A percentile compares a stretch with the other conserved stretches of the same genome.
Evolutionary conservation across 108 stramenopile species (phyloP).

Genomic region (Hondaea fermentalgiana): DNA sequence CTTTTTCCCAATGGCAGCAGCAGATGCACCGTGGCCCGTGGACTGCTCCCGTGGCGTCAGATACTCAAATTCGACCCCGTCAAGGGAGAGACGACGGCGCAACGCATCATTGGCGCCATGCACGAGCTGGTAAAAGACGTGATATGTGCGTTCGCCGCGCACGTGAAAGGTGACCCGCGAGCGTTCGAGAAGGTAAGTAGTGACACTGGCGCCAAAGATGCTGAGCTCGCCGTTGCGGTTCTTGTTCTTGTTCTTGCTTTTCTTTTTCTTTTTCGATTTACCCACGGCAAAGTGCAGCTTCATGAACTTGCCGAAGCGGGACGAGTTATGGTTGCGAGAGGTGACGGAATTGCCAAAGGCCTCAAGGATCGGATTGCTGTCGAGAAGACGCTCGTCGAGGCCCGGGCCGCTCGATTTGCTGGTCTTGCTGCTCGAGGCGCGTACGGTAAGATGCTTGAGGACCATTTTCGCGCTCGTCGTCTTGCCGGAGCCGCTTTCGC

Average conservation of each 20-base stretch:
- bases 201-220: slow-evolving; percentile 28
- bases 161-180: slow-evolving; percentile 38
- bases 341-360: slow-evolving; percentile 31
- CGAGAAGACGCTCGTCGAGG: neutral
- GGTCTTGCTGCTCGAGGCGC: too few relatives aligned
- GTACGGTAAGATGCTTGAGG: neutral
- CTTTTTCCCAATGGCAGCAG: neutral
- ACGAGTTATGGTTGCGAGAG: slow-evolving; percentile 25
- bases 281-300: slow-evolving; percentile 19
- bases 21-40: neutral
- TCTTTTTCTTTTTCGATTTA: neutral
- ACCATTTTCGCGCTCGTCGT: slow-evolving; percentile 21
- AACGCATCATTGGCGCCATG: slow-evolving; percentile 21
- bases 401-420: neutral
- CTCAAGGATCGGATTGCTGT: slow-evolving; percentile 24
- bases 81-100: slow-evolving; percentile 43
- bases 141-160: slow-evolving; percentile 48
- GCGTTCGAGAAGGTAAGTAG: slow-evolving; percentile 55
- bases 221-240: neutral
- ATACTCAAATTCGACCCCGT: slow-evolving; percentile 4
- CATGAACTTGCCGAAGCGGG: slow-evolving; percentile 28
- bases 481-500: slow-evolving; percentile 29
- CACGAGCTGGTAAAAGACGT: slow-evolving; percentile 54
- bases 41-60: neutral
- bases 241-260: neutral